Percentiles rank a stretch among this genome's conserved stretches.
These are phyloP conservation scores for Alloteropsis angusta DNA, from an alignment of 202 grass and related monocot species.

Conservation along the genomic window DNA sequence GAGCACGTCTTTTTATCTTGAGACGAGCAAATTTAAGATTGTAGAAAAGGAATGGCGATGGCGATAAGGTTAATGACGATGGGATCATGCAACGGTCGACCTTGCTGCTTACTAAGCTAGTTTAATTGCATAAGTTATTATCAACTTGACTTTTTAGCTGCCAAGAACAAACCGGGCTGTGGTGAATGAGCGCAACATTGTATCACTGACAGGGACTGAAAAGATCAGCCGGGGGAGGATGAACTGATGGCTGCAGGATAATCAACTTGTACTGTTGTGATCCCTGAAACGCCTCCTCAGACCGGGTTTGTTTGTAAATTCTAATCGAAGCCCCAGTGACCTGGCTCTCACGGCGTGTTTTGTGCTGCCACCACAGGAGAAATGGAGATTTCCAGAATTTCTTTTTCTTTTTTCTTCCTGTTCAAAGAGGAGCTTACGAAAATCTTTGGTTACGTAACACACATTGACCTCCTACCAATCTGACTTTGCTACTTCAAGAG, in stretches of 20 bases:
- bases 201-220: slow-evolving; percentile 13
- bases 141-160: slow-evolving; percentile 27
- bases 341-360: background rate
- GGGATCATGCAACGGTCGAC: background rate
- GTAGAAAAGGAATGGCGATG: background rate
- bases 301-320: background rate
- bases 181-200: background rate
- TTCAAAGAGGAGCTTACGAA: background rate
- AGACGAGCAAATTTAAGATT: background rate
- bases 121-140: slow-evolving; percentile 2
- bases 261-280: slow-evolving; percentile 7
- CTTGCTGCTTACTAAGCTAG: background rate
- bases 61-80: slow-evolving; percentile 12
- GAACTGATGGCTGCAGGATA: background rate
- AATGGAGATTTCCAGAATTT: background rate
- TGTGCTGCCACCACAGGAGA: background rate
- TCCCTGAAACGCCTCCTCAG: background rate
- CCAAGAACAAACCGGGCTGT: background rate
- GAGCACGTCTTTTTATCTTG: background rate
- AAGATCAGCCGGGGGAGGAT: background rate
- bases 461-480: background rate
- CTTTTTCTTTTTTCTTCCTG: background rate
- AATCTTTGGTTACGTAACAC: background rate
- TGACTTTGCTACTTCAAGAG: background rate
- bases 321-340: background rate